phyloP scores from a whole-genome alignment of 2,329 filamentous ascomycete genomes.

The Aspergillus tanneri region DNA sequence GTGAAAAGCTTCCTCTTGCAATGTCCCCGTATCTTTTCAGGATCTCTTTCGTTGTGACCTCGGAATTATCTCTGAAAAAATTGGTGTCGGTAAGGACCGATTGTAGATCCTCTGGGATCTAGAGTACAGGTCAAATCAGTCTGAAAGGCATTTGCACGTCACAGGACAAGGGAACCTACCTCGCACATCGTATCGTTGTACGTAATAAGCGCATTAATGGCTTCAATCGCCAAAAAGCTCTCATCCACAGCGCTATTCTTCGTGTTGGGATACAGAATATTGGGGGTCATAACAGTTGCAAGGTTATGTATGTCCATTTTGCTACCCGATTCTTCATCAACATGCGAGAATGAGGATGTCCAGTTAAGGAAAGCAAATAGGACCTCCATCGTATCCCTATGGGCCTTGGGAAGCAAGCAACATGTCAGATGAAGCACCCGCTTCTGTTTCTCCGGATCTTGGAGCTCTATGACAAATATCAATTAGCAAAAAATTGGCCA shows the following conservation, averaged over 20 bases:
- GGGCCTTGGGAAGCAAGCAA: constrained; percentile 86
- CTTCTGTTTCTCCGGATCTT: constrained; percentile 75
- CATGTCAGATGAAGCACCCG: constrained; percentile 87
- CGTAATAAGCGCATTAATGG: constrained; percentile 85
- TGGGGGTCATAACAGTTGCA: constrained; percentile 94
- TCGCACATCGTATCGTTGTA: constrained; percentile 97
- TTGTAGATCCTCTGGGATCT: constrained; percentile 93
- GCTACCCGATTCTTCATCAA: constrained; percentile 94
- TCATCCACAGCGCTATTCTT: constrained; percentile 75
- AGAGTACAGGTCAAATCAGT: constrained; percentile 3
- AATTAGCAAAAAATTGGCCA: not conserved
- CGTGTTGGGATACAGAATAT: constrained; percentile 75
- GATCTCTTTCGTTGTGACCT: constrained; percentile 96
- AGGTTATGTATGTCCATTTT: constrained; percentile 99
- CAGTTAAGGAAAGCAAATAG: constrained; percentile 95
- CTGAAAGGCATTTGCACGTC: not conserved
- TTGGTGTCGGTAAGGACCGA: constrained; percentile 79
- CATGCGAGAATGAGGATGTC: constrained; percentile 94
- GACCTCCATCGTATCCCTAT: constrained; percentile 92
- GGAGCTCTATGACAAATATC: constrained; percentile 58
- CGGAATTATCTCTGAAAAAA: constrained; percentile 76
- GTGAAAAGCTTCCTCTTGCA: constrained; percentile 61
- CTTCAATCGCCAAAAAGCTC: constrained; percentile 89
- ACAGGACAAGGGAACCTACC: constrained; percentile 58
- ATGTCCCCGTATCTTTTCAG: constrained; percentile 89